Conservation (phyloP, 495 filamentous ascomycete species). For the Penicillium angulare region DNA sequence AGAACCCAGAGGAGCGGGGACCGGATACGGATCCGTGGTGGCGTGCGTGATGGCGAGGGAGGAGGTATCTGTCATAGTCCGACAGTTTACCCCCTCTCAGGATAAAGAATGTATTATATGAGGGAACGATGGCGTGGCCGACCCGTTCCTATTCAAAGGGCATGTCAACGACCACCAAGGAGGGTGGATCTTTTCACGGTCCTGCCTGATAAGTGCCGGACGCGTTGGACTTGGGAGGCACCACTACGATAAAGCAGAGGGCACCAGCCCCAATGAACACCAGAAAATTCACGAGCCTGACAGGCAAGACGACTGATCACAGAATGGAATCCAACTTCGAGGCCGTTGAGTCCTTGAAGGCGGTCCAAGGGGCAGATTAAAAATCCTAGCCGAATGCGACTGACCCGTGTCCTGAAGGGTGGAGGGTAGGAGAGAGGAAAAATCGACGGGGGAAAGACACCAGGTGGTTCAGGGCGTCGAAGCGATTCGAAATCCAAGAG, state of each 20-base stretch:
- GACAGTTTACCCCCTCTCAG: conserved; percentile 60
- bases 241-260: neutral
- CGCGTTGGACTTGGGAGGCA: conserved; percentile 6
- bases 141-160: conserved; percentile 32
- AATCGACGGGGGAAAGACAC: conserved; percentile 2
- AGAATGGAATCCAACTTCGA: neutral
- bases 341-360: neutral
- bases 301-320: neutral
- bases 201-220: conserved; percentile 4
- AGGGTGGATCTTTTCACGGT: neutral
- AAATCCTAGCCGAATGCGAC: conserved; percentile 22
- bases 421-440: neutral
- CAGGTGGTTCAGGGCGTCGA: neutral
- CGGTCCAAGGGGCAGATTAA: conserved; percentile 1
- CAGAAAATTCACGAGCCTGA: neutral
- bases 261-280: neutral
- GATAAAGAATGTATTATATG: conserved; percentile 21
- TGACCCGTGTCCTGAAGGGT: conserved; percentile 17
- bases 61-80: conserved; percentile 93
- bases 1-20: conserved; percentile 54
- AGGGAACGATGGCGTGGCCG: conserved; percentile 20
- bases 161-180: conserved; percentile 31
- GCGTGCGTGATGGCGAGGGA: conserved; percentile 59
- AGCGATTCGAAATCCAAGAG: conserved; percentile 19
- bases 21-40: conserved; percentile 62